Base-by-base conservation (phyloP, 1,284 basidiomycete genomes). In the Tranzscheliella williamsii region DNA sequence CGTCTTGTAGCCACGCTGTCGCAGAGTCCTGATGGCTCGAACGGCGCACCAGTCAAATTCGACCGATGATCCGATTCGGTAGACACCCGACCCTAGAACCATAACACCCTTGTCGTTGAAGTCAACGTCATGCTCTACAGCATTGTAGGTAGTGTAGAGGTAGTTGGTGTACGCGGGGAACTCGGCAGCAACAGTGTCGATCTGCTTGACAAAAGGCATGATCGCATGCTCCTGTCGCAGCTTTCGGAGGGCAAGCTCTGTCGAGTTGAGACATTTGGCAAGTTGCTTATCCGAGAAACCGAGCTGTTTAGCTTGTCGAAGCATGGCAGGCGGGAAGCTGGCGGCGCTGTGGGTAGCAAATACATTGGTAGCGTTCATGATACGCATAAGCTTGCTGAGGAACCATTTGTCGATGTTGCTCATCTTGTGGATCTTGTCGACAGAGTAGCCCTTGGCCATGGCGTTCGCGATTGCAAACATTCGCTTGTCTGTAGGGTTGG, bases 31-130 rank as follows among this genome's bases (percentile, higher is more conserved):
- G 79, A 97, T 96, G 22, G 93, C 91, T 41, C 93, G 87, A 40
- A 98, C 95, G 16, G 94, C 94, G 80, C 94, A 98, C 95, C 94
- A 98, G 79, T 98, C 94, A 80, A 98, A 98, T 80, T 98, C 95
- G 79, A 98, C 95, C 2, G 92, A 96, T 1, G 92, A 96, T 26
- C 95, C 94, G 71, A 98, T 98, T 49, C 95, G 88, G 81, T 98
- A 98, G 15, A 97, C 94, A 70, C 94, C 94, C 21, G 95, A 97
- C 22, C 94, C 95, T 24, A 97, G 85, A 12, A 97, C 94, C 85
- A 98, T 95, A 56, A 96, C 87, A 70, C 94, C 94, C 56, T 89
- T 85, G 75, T 98, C 95, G 46, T 86, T 80, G 80, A 97, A 97
- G 11, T 81, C 79, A 70, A 98, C 81, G 73, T 97, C 94, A 79